Evolutionary conservation across 1,139 yeast species (phyloP).

Genomic region (Yamadazyma dendronema): DNA sequence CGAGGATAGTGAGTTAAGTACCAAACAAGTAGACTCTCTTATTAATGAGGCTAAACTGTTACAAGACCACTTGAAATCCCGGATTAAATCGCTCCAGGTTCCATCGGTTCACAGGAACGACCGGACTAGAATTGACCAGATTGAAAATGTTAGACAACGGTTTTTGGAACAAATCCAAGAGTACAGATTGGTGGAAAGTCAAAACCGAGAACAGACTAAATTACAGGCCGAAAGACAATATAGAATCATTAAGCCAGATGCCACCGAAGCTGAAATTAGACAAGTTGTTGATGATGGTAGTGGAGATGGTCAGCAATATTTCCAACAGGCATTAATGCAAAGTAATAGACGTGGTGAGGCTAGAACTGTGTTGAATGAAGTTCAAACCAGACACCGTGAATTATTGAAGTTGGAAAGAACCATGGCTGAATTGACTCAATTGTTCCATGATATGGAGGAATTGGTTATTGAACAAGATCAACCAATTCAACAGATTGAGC

Average conservation of each 20-base stretch:
- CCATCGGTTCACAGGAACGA: constrained; percentile 66
- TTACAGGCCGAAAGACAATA: constrained; percentile 92
- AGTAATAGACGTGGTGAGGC: constrained; percentile 97
- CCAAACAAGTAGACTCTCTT: constrained; percentile 74
- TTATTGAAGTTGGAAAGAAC: constrained; percentile 92
- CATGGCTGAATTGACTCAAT: constrained; percentile 92
- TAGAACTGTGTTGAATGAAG: constrained; percentile 91
- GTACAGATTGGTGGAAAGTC: constrained; percentile 83
- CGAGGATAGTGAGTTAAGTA: constrained; percentile 68
- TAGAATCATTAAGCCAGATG: constrained; percentile 89
- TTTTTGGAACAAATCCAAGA: constrained; percentile 85
- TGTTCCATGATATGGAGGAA: constrained; percentile 95
- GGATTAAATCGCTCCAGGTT: constrained; percentile 73
- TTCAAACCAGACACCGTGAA: constrained; percentile 94
- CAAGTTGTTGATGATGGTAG: constrained; percentile 77
- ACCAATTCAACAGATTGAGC: constrained; percentile 78
- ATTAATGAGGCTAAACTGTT: constrained; percentile 77
- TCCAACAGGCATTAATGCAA: constrained; percentile 89
- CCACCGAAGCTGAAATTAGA: constrained; percentile 78
- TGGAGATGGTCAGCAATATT: constrained; percentile 77
- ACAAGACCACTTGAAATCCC: constrained; percentile 69
- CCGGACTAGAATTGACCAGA: constrained; percentile 82
- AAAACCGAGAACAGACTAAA: constrained; percentile 80
- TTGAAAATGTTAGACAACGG: constrained; percentile 82
- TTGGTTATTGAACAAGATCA: constrained; percentile 95